Percentiles rank a stretch among this genome's conserved stretches.
Conservation (phyloP, 352 stramenopile species). For the Halophytophthora batemanensis region DNA sequence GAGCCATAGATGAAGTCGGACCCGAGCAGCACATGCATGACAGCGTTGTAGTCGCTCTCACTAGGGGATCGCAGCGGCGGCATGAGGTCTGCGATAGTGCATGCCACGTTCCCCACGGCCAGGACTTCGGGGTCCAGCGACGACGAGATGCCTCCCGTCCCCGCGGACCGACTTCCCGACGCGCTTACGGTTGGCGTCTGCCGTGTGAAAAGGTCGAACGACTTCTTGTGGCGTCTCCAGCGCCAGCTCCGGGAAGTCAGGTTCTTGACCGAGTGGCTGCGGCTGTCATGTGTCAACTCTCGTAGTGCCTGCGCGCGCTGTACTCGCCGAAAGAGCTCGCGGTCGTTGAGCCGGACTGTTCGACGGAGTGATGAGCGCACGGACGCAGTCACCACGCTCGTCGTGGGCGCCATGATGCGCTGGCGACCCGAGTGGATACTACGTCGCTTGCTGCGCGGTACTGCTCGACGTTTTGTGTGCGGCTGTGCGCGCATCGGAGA, state of each 20-base stretch:
- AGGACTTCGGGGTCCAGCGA: not conserved
- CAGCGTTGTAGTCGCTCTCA: conserved; percentile 32
- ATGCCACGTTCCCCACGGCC: not conserved
- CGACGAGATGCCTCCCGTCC: not conserved
- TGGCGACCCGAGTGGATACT: too few species aligned
- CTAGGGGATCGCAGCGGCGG: conserved; percentile 14
- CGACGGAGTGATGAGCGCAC: conserved; percentile 5
- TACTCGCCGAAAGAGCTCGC: conserved; percentile 24
- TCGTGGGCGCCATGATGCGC: too few species aligned
- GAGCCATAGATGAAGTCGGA: conserved; percentile 47
- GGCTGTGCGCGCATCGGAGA: too few species aligned
- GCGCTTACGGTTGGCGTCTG: conserved; percentile 14
- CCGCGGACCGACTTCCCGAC: not conserved
- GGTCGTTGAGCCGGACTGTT: conserved; percentile 18
- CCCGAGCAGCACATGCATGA: conserved; percentile 40
- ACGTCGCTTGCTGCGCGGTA: too few species aligned
- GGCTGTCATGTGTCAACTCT: conserved; percentile 15
- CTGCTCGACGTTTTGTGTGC: too few species aligned
- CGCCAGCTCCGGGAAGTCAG: conserved; percentile 15
- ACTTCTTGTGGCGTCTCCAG: conserved; percentile 19
- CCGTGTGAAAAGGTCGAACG: conserved; percentile 26
- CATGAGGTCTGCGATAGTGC: too few species aligned
- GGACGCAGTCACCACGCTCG: not conserved
- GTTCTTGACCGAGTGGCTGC: conserved; percentile 6
- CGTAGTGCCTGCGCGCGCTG: conserved; percentile 22